These are phyloP conservation scores for Butyriboletus loyo DNA, from an alignment of 768 basidiomycete species.

Conservation along the genomic window DNA sequence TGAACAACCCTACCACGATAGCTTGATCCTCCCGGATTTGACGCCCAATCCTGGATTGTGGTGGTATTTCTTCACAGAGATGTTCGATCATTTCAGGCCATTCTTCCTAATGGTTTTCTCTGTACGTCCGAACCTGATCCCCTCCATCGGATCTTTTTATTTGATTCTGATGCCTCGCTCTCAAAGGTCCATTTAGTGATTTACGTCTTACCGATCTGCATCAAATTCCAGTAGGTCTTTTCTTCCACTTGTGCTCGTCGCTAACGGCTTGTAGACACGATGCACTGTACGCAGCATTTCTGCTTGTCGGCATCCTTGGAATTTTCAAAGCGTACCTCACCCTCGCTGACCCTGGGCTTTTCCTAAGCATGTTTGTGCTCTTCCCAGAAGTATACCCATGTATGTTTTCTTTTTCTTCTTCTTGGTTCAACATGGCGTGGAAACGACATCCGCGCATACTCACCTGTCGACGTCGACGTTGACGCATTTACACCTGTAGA, in stretches of 20 bases:
- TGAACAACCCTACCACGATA: constrained; percentile 28
- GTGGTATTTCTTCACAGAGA: constrained; percentile 99
- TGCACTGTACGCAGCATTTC: constrained; percentile 72
- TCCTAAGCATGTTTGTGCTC: constrained; percentile 72
- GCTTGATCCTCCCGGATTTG: constrained; percentile 80
- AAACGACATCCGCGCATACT: neutral
- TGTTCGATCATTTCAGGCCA: constrained; percentile 96
- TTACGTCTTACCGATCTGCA: constrained; percentile 79
- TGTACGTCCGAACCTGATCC: constrained; percentile 41
- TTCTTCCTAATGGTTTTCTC: constrained; percentile 96
- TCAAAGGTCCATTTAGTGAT: constrained; percentile 76
- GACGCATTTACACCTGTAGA: constrained; percentile 43
- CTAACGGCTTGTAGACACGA: constrained; percentile 57
- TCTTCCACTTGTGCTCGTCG: neutral
- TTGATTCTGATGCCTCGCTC: neutral
- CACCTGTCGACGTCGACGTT: neutral
- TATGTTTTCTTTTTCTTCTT: constrained; percentile 40
- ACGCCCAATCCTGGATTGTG: constrained; percentile 93
- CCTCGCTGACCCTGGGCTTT: constrained; percentile 84
- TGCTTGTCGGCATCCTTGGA: constrained; percentile 73
- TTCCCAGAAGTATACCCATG: constrained; percentile 85
- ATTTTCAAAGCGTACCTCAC: constrained; percentile 93
- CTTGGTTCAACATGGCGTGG: neutral
- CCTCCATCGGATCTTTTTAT: neutral
- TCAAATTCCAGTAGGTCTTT: constrained; percentile 74